Percentiles rank a stretch among this genome's conserved stretches.
phyloP scores from a whole-genome alignment of 352 stramenopile species.

The Lagenidium sp. region DNA sequence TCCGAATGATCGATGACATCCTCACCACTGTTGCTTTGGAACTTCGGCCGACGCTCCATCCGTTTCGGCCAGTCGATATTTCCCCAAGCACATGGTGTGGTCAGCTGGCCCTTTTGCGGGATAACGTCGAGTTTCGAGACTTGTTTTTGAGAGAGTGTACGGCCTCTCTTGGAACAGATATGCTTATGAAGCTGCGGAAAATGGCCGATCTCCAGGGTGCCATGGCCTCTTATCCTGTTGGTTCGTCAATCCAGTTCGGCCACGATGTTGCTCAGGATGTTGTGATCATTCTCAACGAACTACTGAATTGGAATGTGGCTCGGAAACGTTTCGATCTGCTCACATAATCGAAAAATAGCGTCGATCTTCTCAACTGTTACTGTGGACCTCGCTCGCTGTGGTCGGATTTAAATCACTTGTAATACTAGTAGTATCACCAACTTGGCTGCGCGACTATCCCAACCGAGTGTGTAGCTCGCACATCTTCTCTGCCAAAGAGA shows the following conservation, averaged over 20 bases:
- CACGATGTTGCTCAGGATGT: slow-evolving; percentile 74
- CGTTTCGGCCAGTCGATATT: slow-evolving; percentile 30
- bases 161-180: slow-evolving; percentile 34
- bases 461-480: no score
- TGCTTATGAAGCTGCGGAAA: slow-evolving; percentile 47
- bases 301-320: slow-evolving; percentile 58
- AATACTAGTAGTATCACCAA: no score
- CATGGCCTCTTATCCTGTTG: slow-evolving; percentile 46
- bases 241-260: slow-evolving; percentile 66
- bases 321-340: slow-evolving; percentile 41
- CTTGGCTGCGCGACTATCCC: no score
- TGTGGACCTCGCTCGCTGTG: no score
- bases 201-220: slow-evolving; percentile 81
- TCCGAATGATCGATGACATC: slow-evolving; percentile 79
- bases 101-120: slow-evolving; percentile 63
- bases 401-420: no score
- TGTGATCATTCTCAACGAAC: slow-evolving; percentile 47
- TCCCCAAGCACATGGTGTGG: slow-evolving; percentile 14
- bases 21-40: slow-evolving; percentile 65
- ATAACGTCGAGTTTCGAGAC: slow-evolving; percentile 44
- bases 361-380: neutral
- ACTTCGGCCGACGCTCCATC: slow-evolving; percentile 36
- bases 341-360: neutral
- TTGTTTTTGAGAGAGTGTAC: slow-evolving; percentile 50
- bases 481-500: no score